Base-by-base conservation (phyloP, 2,329 filamentous ascomycete genomes). In the Amylocarpus encephaloides region DNA sequence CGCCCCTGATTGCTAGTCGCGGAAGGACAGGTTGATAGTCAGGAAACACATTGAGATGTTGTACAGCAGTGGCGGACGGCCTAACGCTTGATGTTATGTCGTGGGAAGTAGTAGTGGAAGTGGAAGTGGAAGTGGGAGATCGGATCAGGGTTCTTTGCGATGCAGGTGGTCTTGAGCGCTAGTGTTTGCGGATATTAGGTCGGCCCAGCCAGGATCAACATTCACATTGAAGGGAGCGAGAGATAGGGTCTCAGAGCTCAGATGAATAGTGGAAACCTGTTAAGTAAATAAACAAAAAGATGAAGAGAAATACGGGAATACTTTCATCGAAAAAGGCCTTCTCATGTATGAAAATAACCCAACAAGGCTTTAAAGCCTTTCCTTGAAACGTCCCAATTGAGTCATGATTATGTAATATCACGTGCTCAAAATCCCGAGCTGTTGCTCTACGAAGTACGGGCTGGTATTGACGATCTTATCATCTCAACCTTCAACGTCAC, bases 1-100 rank as follows among this genome's bases (percentile, higher is more conserved):
- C 46, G 44, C 42, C 43, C 46, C 30, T 52, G 29, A 51, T 50
- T 53, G 34, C 53, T 54, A 56, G 47, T 59, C 48, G 57, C 60
- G 43, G 40, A 51, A 43, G 34, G 43, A 33, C 22, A 29, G n/a
- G 26, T 38, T 34, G 46, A 35, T 45, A 15, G n/a, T 38, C 16
- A 43, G 35, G 44, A 56, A 45, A 51, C 51, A 49, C 60, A 63
- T 63, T 58, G 56, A 55, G 41, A 36, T 50, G 46, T 46, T 43
- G 49, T 43, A 43, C 22, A 26, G 49, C 40, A 34, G 43, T 34
- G 22, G 44, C 43, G 30, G 42, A 50, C 39, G 43, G 41, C 29
- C 45, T 48, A 57, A 55, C 53, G 56, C 29, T 45, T 41, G 53
- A 54, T 57, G 52, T 41, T 55, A 29, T 46, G 38, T 53, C 36